Conservation (phyloP, 2,329 filamentous ascomycete genomes). For the Pseudogymnoascus sp. region DNA sequence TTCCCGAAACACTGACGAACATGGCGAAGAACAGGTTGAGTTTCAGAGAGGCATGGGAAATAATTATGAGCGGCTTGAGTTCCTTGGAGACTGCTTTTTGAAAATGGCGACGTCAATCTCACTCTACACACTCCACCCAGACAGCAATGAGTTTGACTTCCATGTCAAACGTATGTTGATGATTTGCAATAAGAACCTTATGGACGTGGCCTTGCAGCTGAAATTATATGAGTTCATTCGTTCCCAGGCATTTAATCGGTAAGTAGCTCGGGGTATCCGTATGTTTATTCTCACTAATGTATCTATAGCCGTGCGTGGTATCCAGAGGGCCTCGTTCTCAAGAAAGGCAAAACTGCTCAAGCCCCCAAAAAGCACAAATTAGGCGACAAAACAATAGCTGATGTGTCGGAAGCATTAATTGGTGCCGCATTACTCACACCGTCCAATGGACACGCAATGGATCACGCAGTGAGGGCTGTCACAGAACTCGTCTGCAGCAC, state of each 20-base stretch:
- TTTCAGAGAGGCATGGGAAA: conserved; percentile 80
- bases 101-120: conserved; percentile 94
- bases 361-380: conserved; percentile 54
- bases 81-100: conserved; percentile 85
- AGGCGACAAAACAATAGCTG: conserved; percentile 83
- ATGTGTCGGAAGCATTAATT: conserved; percentile 90
- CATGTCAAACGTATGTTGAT: conserved; percentile 87
- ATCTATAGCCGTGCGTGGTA: conserved; percentile 67
- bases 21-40: conserved; percentile 57
- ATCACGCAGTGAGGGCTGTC: conserved; percentile 54
- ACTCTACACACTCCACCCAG: conserved; percentile 66
- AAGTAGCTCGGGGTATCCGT: conserved; percentile 17
- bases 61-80: conserved; percentile 92
- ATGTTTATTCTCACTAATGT: neutral
- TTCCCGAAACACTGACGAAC: conserved; percentile 72
- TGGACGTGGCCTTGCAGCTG: conserved; percentile 61
- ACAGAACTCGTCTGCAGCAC: conserved; percentile 60
- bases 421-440: conserved; percentile 64
- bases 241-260: conserved; percentile 70
- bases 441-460: conserved; percentile 35
- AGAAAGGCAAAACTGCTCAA: conserved; percentile 60
- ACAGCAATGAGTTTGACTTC: conserved; percentile 74
- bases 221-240: conserved; percentile 67
- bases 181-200: conserved; percentile 85
- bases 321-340: conserved; percentile 65